phyloP scores from a whole-genome alignment of 169 alveolate genomes.

The Eimeria mitis region DNA sequence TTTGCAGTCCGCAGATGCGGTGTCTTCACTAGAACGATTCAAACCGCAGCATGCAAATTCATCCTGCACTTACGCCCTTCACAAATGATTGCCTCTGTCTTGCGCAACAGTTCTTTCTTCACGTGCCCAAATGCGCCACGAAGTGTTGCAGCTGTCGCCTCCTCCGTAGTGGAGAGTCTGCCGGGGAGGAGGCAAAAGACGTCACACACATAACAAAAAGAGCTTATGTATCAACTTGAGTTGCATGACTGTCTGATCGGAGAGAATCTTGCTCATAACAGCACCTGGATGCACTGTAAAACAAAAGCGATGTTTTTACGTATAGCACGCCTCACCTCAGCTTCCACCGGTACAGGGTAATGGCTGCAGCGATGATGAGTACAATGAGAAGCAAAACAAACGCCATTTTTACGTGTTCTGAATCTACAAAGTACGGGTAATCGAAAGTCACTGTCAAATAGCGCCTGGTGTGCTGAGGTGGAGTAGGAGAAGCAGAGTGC shows the following conservation, averaged over 20 bases:
- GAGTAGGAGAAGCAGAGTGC: slow-evolving; percentile 49
- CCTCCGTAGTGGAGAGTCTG: slow-evolving; percentile 11
- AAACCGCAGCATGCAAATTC: background rate
- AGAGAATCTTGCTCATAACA: background rate
- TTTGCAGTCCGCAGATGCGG: background rate
- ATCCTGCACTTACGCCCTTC: slow-evolving; percentile 15
- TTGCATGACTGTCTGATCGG: background rate
- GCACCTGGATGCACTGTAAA: background rate
- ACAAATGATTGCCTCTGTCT: slow-evolving; percentile 6
- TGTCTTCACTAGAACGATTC: background rate
- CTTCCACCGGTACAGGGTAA: slow-evolving; percentile 3
- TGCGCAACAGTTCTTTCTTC: slow-evolving; percentile 15
- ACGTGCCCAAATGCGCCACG: background rate
- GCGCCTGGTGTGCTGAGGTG: background rate
- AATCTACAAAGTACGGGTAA: slow-evolving; percentile 24
- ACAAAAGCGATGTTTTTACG: background rate
- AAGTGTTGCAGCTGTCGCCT: slow-evolving; percentile 5
- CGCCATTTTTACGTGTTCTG: slow-evolving; percentile 18
- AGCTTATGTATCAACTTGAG: background rate
- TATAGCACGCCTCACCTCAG: slow-evolving; percentile 9
- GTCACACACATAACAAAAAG: background rate
- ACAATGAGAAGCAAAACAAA: slow-evolving; percentile 10
- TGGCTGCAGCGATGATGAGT: background rate
- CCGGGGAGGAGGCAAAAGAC: background rate
- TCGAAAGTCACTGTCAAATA: slow-evolving; percentile 33